Evolutionary conservation across 352 stramenopile genomes (phyloP).

Genomic region (Globisporangium paroecandrum): DNA sequence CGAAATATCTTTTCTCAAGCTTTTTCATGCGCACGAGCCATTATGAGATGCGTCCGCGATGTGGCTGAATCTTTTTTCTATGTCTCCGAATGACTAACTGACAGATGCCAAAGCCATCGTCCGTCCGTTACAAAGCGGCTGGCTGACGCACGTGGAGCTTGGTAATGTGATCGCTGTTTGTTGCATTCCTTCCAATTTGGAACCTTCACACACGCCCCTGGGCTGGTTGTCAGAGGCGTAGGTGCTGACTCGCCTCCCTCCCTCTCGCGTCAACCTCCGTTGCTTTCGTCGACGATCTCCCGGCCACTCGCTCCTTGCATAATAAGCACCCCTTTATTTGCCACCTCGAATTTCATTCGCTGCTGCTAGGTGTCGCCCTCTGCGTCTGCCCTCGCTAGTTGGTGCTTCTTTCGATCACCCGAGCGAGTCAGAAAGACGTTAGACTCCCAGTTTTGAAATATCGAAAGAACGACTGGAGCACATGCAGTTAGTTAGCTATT

Average conservation of each 20-base stretch:
- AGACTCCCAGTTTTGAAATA: not conserved
- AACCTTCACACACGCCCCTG: not conserved
- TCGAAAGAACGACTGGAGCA: not conserved
- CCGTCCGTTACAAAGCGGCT: not conserved
- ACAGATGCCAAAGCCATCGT: too few species aligned
- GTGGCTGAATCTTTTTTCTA: not conserved
- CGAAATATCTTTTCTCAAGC: not conserved
- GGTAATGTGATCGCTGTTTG: not conserved
- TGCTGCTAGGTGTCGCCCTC: not conserved
- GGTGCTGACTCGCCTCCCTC: not conserved
- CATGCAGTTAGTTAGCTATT: not conserved
- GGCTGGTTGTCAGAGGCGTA: not conserved
- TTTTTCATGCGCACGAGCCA: not conserved
- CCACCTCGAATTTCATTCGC: not conserved
- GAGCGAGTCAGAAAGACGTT: not conserved
- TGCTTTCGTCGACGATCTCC: not conserved
- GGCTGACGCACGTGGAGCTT: not conserved
- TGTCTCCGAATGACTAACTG: not conserved
- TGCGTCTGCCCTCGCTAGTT: not conserved
- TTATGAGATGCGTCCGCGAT: not conserved
- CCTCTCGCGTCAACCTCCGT: not conserved
- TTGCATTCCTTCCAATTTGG: not conserved
- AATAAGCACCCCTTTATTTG: not conserved
- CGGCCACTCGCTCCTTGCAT: not conserved
- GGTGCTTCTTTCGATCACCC: not conserved